phyloP scores from a whole-genome alignment of 2,329 filamentous ascomycete genomes.

The Onygenales sp. region DNA sequence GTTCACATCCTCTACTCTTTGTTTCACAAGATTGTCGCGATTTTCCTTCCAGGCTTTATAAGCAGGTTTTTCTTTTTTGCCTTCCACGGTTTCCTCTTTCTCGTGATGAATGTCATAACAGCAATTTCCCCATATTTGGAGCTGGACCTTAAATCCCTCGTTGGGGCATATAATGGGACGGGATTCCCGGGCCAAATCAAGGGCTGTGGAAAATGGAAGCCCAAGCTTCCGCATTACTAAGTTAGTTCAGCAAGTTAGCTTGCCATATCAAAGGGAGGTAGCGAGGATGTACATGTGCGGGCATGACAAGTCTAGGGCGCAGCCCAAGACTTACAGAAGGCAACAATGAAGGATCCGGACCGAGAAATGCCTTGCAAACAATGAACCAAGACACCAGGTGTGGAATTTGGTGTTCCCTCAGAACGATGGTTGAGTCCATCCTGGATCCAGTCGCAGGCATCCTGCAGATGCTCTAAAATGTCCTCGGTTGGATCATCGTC shows the following conservation, averaged over 20 bases:
- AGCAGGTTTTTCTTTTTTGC: slow-evolving; percentile 3
- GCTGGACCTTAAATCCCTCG: slow-evolving; percentile 13
- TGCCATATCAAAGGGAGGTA: neutral
- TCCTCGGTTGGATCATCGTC: slow-evolving; percentile 15
- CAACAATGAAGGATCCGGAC: slow-evolving; percentile 13
- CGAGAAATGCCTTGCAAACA: slow-evolving; percentile 17
- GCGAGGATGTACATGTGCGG: neutral
- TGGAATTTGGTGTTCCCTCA: neutral
- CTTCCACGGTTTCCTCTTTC: neutral
- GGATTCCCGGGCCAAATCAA: slow-evolving; percentile 10
- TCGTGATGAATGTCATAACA: slow-evolving; percentile 1
- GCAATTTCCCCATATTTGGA: slow-evolving; percentile 11
- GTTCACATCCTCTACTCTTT: slow-evolving; percentile 5
- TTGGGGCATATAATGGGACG: slow-evolving; percentile 14
- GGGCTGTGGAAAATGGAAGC: slow-evolving; percentile 10
- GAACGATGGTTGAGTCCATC: neutral
- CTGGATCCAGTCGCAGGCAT: slow-evolving; percentile 15
- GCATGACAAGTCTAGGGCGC: neutral
- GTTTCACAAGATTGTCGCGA: slow-evolving; percentile 4
- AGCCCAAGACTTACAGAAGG: slow-evolving; percentile 13
- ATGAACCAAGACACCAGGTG: slow-evolving; percentile 13
- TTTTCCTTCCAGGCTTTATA: slow-evolving; percentile 7
- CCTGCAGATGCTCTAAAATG: slow-evolving; percentile 12
- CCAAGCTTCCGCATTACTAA: slow-evolving; percentile 14
- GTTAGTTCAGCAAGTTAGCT: neutral